Conservation (phyloP, 768 basidiomycete species). For the Hericium rajendrae region DNA sequence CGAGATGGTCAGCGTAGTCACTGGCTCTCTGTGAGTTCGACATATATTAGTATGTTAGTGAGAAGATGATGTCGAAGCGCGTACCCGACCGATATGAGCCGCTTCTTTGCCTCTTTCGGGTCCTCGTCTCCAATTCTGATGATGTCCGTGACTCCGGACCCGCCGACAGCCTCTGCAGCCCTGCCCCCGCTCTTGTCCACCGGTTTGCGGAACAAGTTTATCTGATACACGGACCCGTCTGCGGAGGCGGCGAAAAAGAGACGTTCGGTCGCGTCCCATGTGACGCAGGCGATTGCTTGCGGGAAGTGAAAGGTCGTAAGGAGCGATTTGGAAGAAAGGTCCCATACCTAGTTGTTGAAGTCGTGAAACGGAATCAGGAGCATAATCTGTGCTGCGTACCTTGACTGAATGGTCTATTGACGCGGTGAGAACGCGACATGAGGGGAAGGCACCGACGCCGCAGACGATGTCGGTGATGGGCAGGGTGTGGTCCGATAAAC, state of each 20-base stretch:
- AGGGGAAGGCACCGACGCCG: constrained; percentile 73
- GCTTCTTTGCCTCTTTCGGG: constrained; percentile 35
- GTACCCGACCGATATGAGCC: constrained; percentile 67
- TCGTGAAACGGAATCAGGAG: background rate
- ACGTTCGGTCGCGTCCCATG: constrained; percentile 80
- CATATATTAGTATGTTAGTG: background rate
- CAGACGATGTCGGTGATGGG: constrained; percentile 76
- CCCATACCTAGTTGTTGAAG: constrained; percentile 55
- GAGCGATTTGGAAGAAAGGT: constrained; percentile 60
- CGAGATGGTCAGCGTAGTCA: constrained; percentile 70
- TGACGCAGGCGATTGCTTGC: constrained; percentile 55
- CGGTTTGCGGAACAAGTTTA: constrained; percentile 64
- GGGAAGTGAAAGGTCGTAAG: constrained; percentile 87
- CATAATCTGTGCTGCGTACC: constrained; percentile 29
- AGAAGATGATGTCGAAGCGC: constrained; percentile 13
- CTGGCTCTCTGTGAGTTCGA: constrained; percentile 44
- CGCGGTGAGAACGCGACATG: constrained; percentile 67
- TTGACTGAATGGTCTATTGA: constrained; percentile 90
- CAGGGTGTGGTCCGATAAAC: constrained; percentile 85
- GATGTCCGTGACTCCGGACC: constrained; percentile 60
- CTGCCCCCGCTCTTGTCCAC: constrained; percentile 43
- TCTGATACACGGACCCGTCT: constrained; percentile 68
- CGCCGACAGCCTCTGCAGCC: constrained; percentile 62
- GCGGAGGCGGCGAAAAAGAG: constrained; percentile 79
- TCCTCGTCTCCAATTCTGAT: constrained; percentile 56